Evolutionary conservation across 805 yeast species (phyloP).

Genomic region (Nakazawaea molendinolei): DNA sequence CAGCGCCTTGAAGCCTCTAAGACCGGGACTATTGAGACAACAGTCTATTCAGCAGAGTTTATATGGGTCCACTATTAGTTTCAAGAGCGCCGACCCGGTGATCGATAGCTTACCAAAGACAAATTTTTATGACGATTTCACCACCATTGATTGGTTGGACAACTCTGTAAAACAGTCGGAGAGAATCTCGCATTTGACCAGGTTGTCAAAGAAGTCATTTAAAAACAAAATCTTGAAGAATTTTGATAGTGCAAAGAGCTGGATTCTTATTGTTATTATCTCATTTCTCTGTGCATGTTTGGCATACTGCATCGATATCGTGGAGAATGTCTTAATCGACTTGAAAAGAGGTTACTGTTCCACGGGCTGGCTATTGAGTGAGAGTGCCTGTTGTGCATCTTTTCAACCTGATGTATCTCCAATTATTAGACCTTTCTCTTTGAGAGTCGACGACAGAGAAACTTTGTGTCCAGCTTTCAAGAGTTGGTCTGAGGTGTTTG

Average conservation of each 20-base stretch:
- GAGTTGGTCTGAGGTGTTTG: conserved; percentile 33
- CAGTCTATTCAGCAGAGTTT: conserved; percentile 1
- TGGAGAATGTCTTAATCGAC: conserved; percentile 42
- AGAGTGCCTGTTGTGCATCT: conserved; percentile 34
- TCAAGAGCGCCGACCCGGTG: background rate
- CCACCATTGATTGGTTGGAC: conserved; percentile 54
- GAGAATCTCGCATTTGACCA: conserved; percentile 31
- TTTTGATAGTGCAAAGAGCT: conserved; percentile 36
- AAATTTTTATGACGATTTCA: conserved; percentile 50
- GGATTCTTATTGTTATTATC: conserved; percentile 41
- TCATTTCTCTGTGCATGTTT: conserved; percentile 41
- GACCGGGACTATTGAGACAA: conserved; percentile 1
- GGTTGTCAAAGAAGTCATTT: conserved; percentile 16
- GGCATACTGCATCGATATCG: conserved; percentile 41
- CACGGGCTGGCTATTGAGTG: conserved; percentile 35
- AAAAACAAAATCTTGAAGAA: conserved; percentile 16
- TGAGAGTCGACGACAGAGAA: conserved; percentile 4
- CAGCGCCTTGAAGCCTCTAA: background rate
- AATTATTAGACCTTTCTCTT: background rate
- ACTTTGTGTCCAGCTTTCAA: conserved; percentile 34
- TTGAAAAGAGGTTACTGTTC: conserved; percentile 46
- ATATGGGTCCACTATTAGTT: conserved; percentile 2
- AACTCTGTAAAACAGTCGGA: conserved; percentile 38
- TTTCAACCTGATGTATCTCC: conserved; percentile 10
- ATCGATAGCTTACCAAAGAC: background rate